Evolutionary conservation across 495 filamentous ascomycete species (phyloP).

Genomic region (Penicillium subrubescens): DNA sequence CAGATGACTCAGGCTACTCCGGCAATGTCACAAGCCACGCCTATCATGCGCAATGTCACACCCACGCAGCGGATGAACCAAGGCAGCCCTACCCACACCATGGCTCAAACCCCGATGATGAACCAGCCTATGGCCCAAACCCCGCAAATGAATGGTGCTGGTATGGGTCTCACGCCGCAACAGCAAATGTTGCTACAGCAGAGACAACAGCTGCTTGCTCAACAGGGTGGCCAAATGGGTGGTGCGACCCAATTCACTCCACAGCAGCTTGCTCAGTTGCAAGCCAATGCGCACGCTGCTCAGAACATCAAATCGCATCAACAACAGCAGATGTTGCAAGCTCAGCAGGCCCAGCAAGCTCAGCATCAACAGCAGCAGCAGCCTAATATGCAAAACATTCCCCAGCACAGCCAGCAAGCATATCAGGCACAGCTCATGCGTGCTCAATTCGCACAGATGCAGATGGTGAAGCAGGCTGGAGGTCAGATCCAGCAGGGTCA

Average conservation of each 20-base stretch:
- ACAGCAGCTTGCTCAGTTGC: constrained; percentile 48
- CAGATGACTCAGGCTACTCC: constrained; percentile 79
- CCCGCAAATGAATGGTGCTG: constrained; percentile 42
- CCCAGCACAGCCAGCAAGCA: constrained; percentile 46
- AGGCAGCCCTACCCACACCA: constrained; percentile 64
- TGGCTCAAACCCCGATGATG: constrained; percentile 62
- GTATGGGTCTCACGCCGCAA: constrained; percentile 42
- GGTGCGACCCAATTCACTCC: constrained; percentile 46
- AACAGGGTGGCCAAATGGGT: constrained; percentile 43
- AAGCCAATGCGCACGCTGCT: constrained; percentile 52
- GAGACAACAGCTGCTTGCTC: constrained; percentile 55
- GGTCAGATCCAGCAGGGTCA: constrained; percentile 39
- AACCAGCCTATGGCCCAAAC: constrained; percentile 52
- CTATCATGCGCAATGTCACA: constrained; percentile 68
- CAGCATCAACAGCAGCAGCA: constrained; percentile 45
- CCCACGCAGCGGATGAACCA: constrained; percentile 73
- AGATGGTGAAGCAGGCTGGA: constrained; percentile 43
- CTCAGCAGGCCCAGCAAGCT: constrained; percentile 37
- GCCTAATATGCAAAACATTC: constrained; percentile 40
- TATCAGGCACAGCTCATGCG: constrained; percentile 50
- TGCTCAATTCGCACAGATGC: constrained; percentile 44
- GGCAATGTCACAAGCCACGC: constrained; percentile 71
- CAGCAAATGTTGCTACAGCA: constrained; percentile 48
- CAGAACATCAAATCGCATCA: constrained; percentile 56
- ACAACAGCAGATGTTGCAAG: constrained; percentile 45